Evolutionary conservation across 768 basidiomycete genomes (phyloP).

Genomic region (Mycena albidolilacea): DNA sequence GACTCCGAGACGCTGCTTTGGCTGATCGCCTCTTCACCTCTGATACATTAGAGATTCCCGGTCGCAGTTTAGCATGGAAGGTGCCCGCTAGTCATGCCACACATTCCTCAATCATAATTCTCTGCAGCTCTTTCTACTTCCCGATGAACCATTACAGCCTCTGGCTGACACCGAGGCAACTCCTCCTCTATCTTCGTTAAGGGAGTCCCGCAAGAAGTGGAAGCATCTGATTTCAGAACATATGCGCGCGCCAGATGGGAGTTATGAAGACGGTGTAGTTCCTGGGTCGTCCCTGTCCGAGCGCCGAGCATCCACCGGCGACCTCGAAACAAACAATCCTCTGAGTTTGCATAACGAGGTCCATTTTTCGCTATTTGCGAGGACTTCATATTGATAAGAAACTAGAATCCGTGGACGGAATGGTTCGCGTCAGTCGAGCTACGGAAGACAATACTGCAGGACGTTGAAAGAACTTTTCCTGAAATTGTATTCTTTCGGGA

Average conservation of each 20-base stretch:
- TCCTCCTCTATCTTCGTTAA: conserved; percentile 60
- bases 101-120: conserved; percentile 12
- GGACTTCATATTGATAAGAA: conserved; percentile 15
- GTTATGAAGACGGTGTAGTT: conserved; percentile 76
- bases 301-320: conserved; percentile 48
- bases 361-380: conserved; percentile 25
- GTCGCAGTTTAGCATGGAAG: conserved; percentile 93
- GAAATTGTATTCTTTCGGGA: conserved; percentile 93
- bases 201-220: conserved; percentile 64
- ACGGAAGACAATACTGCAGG: conserved; percentile 90
- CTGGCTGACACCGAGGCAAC: conserved; percentile 50
- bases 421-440: conserved; percentile 95
- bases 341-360: conserved; percentile 86
- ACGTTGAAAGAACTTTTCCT: conserved; percentile 99
- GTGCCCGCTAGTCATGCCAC: conserved; percentile 49
- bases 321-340: conserved; percentile 84
- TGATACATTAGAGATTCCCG: conserved; percentile 66
- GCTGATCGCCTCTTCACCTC: conserved; percentile 70
- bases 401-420: conserved; percentile 93
- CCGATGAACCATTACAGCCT: conserved; percentile 74
- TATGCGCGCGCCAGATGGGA: conserved; percentile 89
- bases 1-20: conserved; percentile 77
- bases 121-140: conserved; percentile 77
- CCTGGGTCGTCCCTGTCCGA: conserved; percentile 63
- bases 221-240: conserved; percentile 70